Base-by-base conservation (phyloP, 139 green algal genomes). In the Tetradesmus lagerheimii region DNA sequence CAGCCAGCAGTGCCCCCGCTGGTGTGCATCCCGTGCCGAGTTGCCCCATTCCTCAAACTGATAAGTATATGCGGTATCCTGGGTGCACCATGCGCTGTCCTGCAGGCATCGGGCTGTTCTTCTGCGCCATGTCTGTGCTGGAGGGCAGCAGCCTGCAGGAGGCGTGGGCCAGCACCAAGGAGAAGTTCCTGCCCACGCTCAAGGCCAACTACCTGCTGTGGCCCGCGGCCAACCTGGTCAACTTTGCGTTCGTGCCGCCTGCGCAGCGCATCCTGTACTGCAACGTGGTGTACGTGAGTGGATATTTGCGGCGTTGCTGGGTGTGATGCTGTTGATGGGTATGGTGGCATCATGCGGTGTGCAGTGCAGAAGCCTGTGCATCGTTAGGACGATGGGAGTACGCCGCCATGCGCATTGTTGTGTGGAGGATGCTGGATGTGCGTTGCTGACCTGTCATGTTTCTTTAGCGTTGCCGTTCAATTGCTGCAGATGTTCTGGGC, bases 261-360 rank as follows among this genome's bases (percentile, higher is more conserved):
- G 67, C 92, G 57, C 91, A 94, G 86, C 93, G 94, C 64, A 87
- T 95, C 37, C 90, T 96, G 14, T 96, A 94, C 78, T 89, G 92
- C 53, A 96, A 96, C 78, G 75, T 88, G 20, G 83, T 88, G 38
- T 88, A 80, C 38, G 83, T 88, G 41, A 88, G 83, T 88, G 12
- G 76, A 18, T n/a, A 11, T 62, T 62, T 16, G 47, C 20, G 47
- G 47, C 20, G 47, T 16, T 82, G 23, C 34, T 82, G 37, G 66
- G 2, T 20, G 1, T 78, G 67, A 1, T 39, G n/a, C n/a, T 78
- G 67, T 0, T 39, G n/a, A 11, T 78, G 67, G 11, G 8, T 39
- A n/a, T 75, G 64, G 25, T 1, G 27, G 25, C 27, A 18, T 27
- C 16, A 5, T 80, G 1, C 9, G 34, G 31, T 45, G 0, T 31